These are phyloP conservation scores for Tolypocladium ovalisporum DNA, from an alignment of 2,329 filamentous ascomycete genomes.

Conservation along the genomic window DNA sequence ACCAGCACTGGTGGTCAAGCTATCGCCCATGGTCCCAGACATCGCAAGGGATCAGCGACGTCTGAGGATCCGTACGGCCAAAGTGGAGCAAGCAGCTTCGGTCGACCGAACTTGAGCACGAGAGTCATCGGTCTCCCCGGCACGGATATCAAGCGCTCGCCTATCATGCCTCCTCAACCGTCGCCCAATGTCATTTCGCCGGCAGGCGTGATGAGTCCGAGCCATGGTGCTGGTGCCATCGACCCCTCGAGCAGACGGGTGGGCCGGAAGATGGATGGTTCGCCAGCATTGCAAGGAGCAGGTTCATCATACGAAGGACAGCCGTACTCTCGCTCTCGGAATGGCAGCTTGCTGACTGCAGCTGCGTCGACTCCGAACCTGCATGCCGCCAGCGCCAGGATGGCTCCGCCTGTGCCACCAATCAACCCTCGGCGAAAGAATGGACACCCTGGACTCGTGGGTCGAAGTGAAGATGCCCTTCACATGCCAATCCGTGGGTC, in stretches of 20 bases:
- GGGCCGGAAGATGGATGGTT: constrained; percentile 36
- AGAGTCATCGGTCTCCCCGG: constrained; percentile 37
- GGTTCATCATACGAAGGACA: constrained; percentile 25
- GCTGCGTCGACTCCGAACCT: constrained; percentile 26
- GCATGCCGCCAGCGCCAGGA: constrained; percentile 17
- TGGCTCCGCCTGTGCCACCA: constrained; percentile 42
- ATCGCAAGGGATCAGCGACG: constrained; percentile 25
- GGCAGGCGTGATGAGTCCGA: constrained; percentile 2
- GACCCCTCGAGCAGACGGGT: constrained; percentile 20
- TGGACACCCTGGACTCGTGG: constrained; percentile 23
- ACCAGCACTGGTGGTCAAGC: constrained; percentile 34
- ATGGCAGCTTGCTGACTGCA: constrained; percentile 21
- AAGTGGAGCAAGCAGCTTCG: constrained; percentile 11
- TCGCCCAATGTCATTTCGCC: not conserved
- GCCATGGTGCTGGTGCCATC: not conserved
- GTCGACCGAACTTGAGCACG: constrained; percentile 20
- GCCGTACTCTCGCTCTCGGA: constrained; percentile 18
- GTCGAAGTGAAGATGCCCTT: constrained; percentile 20
- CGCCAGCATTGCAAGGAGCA: constrained; percentile 35
- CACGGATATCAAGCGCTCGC: constrained; percentile 20
- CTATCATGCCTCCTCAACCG: not conserved
- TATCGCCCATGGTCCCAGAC: constrained; percentile 26
- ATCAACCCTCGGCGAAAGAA: constrained; percentile 47
- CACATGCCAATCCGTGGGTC: constrained; percentile 4
- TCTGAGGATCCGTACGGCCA: constrained; percentile 24